Conservation (phyloP, 345 rosid species). For the Aquilaria malaccensis region DNA sequence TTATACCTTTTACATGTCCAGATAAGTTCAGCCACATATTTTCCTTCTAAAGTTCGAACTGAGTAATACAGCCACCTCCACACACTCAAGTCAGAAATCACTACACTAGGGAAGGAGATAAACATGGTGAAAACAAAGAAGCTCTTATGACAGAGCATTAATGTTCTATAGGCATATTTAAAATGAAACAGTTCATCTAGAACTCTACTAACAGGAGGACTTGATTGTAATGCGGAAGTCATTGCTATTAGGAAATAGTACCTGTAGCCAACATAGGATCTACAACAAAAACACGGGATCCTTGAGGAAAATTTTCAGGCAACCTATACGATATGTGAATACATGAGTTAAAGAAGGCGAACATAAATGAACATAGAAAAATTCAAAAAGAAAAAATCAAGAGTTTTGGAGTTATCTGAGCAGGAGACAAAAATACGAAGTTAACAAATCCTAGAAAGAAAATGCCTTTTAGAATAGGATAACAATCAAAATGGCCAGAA, state of each 20-base stretch:
- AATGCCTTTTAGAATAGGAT: not conserved
- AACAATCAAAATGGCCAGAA: not conserved
- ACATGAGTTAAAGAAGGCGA: not conserved
- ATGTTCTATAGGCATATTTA: too few relatives aligned
- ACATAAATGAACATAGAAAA: not conserved
- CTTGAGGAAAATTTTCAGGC: slow-evolving; percentile 63
- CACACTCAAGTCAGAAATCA: too few relatives aligned
- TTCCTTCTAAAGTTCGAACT: too few relatives aligned
- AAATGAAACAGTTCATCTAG: too few relatives aligned
- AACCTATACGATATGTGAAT: slow-evolving; percentile 38
- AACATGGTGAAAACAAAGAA: not conserved
- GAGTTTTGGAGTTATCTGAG: too few relatives aligned
- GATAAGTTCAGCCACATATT: too few relatives aligned
- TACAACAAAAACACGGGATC: slow-evolving; percentile 67
- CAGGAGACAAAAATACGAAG: too few relatives aligned
- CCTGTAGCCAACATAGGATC: slow-evolving; percentile 96
- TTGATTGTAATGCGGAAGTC: not conserved
- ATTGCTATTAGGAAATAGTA: slow-evolving; percentile 14
- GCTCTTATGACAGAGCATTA: too few relatives aligned
- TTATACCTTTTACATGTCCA: too few relatives aligned
- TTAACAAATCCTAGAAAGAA: too few relatives aligned
- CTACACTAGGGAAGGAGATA: not conserved
- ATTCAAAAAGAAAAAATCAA: not conserved
- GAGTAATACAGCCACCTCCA: too few relatives aligned
- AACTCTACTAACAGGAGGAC: too few relatives aligned